phyloP scores from a whole-genome alignment of 192 early-diverging fungal genomes.

The Paraglomus brasilianum region DNA sequence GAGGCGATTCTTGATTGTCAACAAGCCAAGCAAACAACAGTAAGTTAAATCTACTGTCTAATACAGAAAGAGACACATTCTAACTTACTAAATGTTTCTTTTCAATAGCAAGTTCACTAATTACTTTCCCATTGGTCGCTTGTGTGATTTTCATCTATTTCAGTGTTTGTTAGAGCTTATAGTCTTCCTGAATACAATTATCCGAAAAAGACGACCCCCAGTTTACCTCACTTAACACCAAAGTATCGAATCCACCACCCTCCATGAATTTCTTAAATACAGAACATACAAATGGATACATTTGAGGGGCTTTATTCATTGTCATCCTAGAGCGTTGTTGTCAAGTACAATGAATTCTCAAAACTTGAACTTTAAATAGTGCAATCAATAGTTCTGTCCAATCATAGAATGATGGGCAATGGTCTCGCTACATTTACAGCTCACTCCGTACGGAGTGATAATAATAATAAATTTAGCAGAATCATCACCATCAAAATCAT shows the following conservation, averaged over 20 bases:
- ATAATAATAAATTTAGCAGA: no score
- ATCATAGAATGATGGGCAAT: no score
- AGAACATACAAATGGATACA: neutral
- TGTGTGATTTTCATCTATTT: conserved; percentile 14
- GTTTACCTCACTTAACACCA: neutral
- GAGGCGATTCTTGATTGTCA: conserved; percentile 44
- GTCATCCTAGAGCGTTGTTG: no score
- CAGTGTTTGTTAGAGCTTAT: neutral
- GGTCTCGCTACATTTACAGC: no score
- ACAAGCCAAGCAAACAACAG: neutral
- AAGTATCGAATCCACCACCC: neutral
- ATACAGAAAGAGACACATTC: neutral
- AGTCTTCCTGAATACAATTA: neutral
- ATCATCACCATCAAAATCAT: no score
- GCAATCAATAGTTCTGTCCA: no score
- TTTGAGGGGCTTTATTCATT: no score
- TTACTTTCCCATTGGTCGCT: conserved; percentile 39
- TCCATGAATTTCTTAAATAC: neutral
- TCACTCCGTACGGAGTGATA: no score
- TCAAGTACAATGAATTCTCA: no score
- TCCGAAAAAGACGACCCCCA: neutral
- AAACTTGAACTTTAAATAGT: no score
- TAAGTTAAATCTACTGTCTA: neutral
- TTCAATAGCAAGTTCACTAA: conserved; percentile 45
- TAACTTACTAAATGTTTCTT: conserved; percentile 51